A percentile compares a stretch with the other conserved stretches of the same genome.
phyloP scores from a whole-genome alignment of 805 yeast genomes.

The Monosporozyma solicola region DNA sequence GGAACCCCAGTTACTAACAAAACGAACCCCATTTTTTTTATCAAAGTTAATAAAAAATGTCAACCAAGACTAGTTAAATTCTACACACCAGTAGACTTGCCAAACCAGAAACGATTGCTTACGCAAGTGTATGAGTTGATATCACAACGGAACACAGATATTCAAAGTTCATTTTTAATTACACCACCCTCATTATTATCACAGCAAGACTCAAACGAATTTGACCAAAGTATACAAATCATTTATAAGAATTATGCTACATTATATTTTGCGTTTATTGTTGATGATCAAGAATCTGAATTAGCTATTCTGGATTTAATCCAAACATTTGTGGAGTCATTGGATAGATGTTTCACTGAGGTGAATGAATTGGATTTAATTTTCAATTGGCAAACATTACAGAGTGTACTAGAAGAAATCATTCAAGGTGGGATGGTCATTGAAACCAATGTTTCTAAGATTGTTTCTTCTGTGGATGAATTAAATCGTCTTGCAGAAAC shows the following conservation, averaged over 20 bases:
- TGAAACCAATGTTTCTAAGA: slow-evolving; percentile 74
- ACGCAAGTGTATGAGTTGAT: slow-evolving; percentile 77
- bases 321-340: slow-evolving; percentile 92
- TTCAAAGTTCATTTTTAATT: slow-evolving; percentile 81
- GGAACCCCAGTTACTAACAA: not conserved
- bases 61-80: slow-evolving; percentile 83
- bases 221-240: slow-evolving; percentile 71
- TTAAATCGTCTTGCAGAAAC: slow-evolving; percentile 23
- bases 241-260: slow-evolving; percentile 94
- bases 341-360: slow-evolving; percentile 85
- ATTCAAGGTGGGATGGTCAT: slow-evolving; percentile 98
- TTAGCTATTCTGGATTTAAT: slow-evolving; percentile 87
- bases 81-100: slow-evolving; percentile 82
- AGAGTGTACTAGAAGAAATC: slow-evolving; percentile 83
- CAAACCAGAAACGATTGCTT: slow-evolving; percentile 69
- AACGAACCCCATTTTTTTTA: not conserved
- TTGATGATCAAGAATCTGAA: slow-evolving; percentile 92
- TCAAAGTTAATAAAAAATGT: slow-evolving; percentile 75
- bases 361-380: slow-evolving; percentile 94
- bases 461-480: slow-evolving; percentile 73
- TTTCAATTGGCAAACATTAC: slow-evolving; percentile 97
- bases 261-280: slow-evolving; percentile 88
- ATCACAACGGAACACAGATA: slow-evolving; percentile 50
- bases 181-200: slow-evolving; percentile 64
- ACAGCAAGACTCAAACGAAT: slow-evolving; percentile 19